These are phyloP conservation scores for Globisporangium solare DNA, from an alignment of 352 stramenopile genomes.

Conservation along the genomic window DNA sequence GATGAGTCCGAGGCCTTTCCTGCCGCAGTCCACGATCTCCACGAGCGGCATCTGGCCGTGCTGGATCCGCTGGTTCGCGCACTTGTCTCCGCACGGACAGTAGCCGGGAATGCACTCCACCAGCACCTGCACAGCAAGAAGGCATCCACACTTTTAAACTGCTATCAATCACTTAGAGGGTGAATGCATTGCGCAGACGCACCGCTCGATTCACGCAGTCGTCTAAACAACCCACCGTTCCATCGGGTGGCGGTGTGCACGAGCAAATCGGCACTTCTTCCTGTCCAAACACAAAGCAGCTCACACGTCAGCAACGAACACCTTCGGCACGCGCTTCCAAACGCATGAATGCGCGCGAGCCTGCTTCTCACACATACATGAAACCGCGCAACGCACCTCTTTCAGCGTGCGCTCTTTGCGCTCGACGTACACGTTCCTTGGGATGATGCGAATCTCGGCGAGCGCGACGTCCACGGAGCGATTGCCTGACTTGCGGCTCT, in stretches of 20 bases:
- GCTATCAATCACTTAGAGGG: not conserved
- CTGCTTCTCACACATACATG: too few species aligned
- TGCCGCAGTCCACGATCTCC: slow-evolving; percentile 49
- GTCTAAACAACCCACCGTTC: slow-evolving; percentile 54
- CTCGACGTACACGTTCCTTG: slow-evolving; percentile 72
- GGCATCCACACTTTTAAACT: not conserved
- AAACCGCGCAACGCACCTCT: slow-evolving; percentile 22
- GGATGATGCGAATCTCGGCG: slow-evolving; percentile 66
- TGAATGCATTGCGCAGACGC: not conserved
- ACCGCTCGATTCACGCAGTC: slow-evolving; percentile 77
- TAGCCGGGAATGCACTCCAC: slow-evolving; percentile 59
- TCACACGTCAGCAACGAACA: not conserved
- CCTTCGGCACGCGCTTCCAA: not conserved
- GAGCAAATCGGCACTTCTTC: slow-evolving; percentile 67
- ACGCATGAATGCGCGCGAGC: not conserved
- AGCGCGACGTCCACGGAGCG: slow-evolving; percentile 64
- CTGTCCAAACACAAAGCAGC: slow-evolving; percentile 22
- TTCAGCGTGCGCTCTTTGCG: slow-evolving; percentile 43
- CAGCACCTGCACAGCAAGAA: slow-evolving; percentile 28
- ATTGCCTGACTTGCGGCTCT: slow-evolving; percentile 61
- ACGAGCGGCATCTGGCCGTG: slow-evolving; percentile 44
- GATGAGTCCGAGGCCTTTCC: slow-evolving; percentile 60
- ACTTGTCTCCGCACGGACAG: slow-evolving; percentile 60
- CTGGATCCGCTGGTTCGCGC: slow-evolving; percentile 77
- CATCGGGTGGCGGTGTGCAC: slow-evolving; percentile 33